Evolutionary conservation across 305 asterid genomes (phyloP).

Genomic region (Coffea humblotiana): DNA sequence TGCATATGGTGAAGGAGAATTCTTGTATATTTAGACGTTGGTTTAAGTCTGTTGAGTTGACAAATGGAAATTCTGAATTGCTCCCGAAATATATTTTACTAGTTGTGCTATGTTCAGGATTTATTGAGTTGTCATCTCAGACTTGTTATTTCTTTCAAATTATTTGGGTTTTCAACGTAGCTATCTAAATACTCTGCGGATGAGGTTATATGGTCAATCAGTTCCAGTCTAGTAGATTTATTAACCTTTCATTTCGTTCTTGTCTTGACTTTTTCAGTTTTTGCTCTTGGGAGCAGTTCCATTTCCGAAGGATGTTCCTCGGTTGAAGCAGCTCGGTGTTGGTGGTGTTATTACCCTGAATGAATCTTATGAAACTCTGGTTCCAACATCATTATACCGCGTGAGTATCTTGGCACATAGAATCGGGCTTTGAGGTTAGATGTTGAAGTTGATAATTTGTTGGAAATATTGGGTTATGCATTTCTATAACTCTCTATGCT

Average conservation of each 20-base stretch:
- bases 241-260: constrained; percentile 4
- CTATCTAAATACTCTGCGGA: neutral
- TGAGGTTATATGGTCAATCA: neutral
- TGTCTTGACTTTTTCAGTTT: constrained; percentile 49
- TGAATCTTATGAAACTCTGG: constrained; percentile 92
- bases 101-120: neutral
- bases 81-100: neutral
- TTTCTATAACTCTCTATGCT: neutral
- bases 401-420: constrained; percentile 32
- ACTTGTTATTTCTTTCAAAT: neutral
- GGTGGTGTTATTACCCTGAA: constrained; percentile 95
- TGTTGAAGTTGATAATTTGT: neutral
- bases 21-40: neutral
- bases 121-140: neutral
- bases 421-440: neutral
- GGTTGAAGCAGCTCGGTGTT: constrained; percentile 87
- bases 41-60: neutral
- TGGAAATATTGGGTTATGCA: neutral
- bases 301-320: constrained; percentile 82
- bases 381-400: constrained; percentile 75
- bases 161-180: neutral
- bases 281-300: constrained; percentile 95
- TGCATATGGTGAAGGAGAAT: neutral
- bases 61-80: neutral
- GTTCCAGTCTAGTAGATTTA: neutral